Evolutionary conservation across 2,329 filamentous ascomycete species (phyloP).

Genomic region (Boeremia exigua): DNA sequence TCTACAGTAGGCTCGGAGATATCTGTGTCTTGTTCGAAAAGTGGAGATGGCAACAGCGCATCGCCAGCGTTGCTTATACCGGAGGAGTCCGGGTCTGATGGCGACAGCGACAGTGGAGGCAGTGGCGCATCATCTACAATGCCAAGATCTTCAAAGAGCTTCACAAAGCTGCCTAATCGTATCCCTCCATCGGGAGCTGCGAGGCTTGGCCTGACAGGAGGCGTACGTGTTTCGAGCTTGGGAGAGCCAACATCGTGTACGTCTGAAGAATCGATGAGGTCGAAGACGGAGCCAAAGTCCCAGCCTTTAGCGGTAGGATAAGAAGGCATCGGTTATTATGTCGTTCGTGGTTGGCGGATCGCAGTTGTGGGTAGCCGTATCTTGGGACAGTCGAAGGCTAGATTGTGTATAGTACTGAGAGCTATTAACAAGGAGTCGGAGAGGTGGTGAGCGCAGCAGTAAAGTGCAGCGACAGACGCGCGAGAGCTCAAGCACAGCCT

Average conservation of each 20-base stretch:
- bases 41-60: conserved; percentile 36
- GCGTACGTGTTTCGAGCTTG: conserved; percentile 18
- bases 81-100: conserved; percentile 32
- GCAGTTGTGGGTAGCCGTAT: conserved; percentile 1
- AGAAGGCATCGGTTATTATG: conserved; percentile 37
- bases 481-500: neutral
- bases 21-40: conserved; percentile 1
- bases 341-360: neutral
- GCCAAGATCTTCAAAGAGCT: conserved; percentile 54
- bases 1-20: neutral
- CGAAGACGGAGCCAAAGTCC: conserved; percentile 55
- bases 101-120: conserved; percentile 27
- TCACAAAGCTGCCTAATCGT: conserved; percentile 54
- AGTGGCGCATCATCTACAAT: conserved; percentile 31
- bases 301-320: conserved; percentile 49
- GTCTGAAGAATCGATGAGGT: conserved; percentile 46
- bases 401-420: conserved; percentile 20
- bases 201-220: conserved; percentile 4
- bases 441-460: conserved; percentile 3
- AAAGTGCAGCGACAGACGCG: neutral
- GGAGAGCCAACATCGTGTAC: conserved; percentile 30
- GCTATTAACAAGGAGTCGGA: conserved; percentile 15
- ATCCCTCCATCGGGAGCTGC: conserved; percentile 21
- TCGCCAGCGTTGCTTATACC: conserved; percentile 54
- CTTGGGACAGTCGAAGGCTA: conserved; percentile 19